phyloP scores from a whole-genome alignment of 2,329 filamentous ascomycete species.

The Diplodia mutila region DNA sequence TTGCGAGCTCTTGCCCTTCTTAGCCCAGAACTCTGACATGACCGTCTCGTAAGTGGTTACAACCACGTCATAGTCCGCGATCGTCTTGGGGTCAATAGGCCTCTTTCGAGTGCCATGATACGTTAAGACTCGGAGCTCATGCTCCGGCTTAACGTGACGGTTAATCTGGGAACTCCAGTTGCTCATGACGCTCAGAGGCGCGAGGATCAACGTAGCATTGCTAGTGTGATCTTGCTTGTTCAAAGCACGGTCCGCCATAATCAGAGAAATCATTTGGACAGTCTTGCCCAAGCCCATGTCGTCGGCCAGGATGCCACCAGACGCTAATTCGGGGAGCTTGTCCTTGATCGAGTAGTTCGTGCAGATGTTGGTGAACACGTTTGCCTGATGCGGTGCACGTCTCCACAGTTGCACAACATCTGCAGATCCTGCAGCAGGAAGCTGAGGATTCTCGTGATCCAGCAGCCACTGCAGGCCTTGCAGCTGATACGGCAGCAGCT shows the following conservation, averaged over 20 bases:
- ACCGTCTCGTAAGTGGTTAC: conserved; percentile 79
- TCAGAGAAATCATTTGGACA: conserved; percentile 78
- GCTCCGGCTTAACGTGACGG: conserved; percentile 63
- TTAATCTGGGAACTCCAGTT: conserved; percentile 85
- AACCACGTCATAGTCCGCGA: conserved; percentile 73
- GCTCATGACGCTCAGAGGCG: conserved; percentile 75
- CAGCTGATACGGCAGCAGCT: conserved; percentile 75
- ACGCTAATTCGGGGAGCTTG: conserved; percentile 63
- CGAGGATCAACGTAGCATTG: conserved; percentile 81
- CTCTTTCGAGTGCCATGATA: conserved; percentile 67
- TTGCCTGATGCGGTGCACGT: conserved; percentile 45
- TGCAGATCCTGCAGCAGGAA: conserved; percentile 62
- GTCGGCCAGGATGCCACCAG: conserved; percentile 68
- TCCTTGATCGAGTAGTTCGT: conserved; percentile 66
- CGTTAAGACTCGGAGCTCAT: conserved; percentile 67
- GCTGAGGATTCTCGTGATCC: conserved; percentile 70
- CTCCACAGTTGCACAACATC: conserved; percentile 81
- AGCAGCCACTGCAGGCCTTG: conserved; percentile 83
- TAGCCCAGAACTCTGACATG: conserved; percentile 34
- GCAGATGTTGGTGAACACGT: conserved; percentile 67
- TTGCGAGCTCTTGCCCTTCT: conserved; percentile 29
- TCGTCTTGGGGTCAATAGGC: conserved; percentile 56
- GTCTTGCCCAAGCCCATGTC: conserved; percentile 88
- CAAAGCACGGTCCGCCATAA: conserved; percentile 65
- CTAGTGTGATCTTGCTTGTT: conserved; percentile 50